These are phyloP conservation scores for Microbotryum scabiosae DNA, from an alignment of 1,284 basidiomycete species.

Conservation along the genomic window DNA sequence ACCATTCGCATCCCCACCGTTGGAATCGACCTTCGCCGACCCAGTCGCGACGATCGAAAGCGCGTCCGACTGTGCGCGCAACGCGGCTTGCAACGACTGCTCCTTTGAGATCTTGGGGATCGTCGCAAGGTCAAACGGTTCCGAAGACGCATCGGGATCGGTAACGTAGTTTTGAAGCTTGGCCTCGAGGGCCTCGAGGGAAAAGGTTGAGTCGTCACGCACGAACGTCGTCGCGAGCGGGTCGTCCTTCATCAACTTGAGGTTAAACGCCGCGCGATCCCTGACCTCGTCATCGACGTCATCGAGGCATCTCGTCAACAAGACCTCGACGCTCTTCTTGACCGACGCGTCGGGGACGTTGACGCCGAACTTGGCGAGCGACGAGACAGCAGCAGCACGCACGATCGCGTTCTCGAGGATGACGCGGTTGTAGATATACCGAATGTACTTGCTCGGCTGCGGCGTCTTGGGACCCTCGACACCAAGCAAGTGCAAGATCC, in stretches of 20 bases:
- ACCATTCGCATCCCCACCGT: slow-evolving; percentile 7
- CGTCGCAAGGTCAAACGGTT: slow-evolving; percentile 68
- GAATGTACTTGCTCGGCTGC: slow-evolving; percentile 95
- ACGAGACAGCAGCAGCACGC: slow-evolving; percentile 87
- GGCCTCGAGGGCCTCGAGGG: slow-evolving; percentile 72
- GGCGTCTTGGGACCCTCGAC: slow-evolving; percentile 91
- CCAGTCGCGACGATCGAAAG: background rate
- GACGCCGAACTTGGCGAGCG: slow-evolving; percentile 93
- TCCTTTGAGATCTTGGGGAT: slow-evolving; percentile 85
- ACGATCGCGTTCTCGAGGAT: slow-evolving; percentile 98
- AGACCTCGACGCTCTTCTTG: slow-evolving; percentile 75
- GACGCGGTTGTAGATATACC: slow-evolving; percentile 99
- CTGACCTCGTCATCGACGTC: slow-evolving; percentile 99
- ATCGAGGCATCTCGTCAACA: slow-evolving; percentile 77
- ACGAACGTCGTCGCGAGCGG: slow-evolving; percentile 75
- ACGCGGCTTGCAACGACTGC: slow-evolving; percentile 75
- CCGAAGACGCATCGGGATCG: slow-evolving; percentile 56
- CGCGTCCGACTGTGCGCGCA: slow-evolving; percentile 44
- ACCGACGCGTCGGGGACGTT: slow-evolving; percentile 69
- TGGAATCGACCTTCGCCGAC: too few species aligned
- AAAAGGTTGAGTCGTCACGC: slow-evolving; percentile 89
- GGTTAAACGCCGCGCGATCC: slow-evolving; percentile 91
- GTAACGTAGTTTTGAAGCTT: slow-evolving; percentile 84
- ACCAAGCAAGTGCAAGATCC: slow-evolving; percentile 89
- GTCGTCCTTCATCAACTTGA: slow-evolving; percentile 72